Evolutionary conservation across 805 yeast species (phyloP).

Genomic region (Wickerhamomyces bisporus): DNA sequence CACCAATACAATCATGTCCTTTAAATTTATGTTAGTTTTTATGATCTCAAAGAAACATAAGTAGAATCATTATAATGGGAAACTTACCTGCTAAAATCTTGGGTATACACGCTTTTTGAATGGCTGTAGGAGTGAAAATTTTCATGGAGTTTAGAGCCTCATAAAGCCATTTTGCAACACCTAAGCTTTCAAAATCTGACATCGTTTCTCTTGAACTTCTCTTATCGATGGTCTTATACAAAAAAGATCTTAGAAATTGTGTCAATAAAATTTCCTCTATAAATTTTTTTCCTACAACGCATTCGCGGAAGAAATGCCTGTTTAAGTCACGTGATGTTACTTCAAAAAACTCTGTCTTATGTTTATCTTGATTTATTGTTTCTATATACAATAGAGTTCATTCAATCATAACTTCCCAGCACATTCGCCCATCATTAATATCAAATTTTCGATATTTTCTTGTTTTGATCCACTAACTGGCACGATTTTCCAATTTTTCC

Average conservation of each 20-base stretch:
- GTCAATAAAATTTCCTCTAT: neutral
- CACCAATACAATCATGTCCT: constrained; percentile 90
- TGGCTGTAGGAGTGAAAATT: constrained; percentile 76
- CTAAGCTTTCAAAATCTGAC: constrained; percentile 50
- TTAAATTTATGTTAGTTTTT: too few relatives aligned
- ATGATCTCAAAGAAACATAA: too few relatives aligned
- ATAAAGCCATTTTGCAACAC: constrained; percentile 80
- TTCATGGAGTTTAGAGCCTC: constrained; percentile 81
- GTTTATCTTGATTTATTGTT: too few relatives aligned
- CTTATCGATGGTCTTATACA: neutral
- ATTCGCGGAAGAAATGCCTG: too few relatives aligned
- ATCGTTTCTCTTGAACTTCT: constrained; percentile 1
- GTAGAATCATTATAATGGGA: too few relatives aligned
- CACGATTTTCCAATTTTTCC: constrained; percentile 56
- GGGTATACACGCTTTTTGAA: constrained; percentile 88
- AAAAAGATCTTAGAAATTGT: neutral
- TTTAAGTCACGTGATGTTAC: too few relatives aligned
- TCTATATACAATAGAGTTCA: too few relatives aligned
- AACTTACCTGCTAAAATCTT: constrained; percentile 58
- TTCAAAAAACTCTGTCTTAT: too few relatives aligned
- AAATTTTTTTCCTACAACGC: too few relatives aligned
- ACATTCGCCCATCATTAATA: constrained; percentile 63
- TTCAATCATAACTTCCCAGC: constrained; percentile 22
- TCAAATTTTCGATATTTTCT: constrained; percentile 68
- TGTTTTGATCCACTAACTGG: constrained; percentile 80